These are phyloP conservation scores for Trametes villosa DNA, from an alignment of 768 basidiomycete species.

Conservation along the genomic window DNA sequence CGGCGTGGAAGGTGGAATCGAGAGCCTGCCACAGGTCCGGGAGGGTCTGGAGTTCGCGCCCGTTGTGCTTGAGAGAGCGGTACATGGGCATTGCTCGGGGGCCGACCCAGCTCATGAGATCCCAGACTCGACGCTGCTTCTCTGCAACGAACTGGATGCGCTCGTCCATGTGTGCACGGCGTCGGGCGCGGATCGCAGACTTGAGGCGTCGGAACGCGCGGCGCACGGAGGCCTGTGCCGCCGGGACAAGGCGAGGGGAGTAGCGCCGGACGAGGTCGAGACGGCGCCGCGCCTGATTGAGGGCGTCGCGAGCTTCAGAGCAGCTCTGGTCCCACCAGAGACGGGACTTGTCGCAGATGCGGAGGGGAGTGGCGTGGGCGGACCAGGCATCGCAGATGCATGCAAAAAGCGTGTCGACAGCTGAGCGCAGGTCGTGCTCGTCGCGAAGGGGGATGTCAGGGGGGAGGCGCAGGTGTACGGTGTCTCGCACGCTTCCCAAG, in stretches of 20 bases:
- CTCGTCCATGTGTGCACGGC: not conserved
- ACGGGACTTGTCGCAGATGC: not conserved
- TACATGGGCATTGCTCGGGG: constrained; percentile 16
- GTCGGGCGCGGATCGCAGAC: not conserved
- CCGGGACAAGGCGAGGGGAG: not conserved
- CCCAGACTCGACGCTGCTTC: constrained; percentile 4
- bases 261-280: not conserved
- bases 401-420: not conserved
- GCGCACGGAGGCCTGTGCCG: not conserved
- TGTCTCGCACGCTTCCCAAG: not conserved
- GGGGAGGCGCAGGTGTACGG: not conserved
- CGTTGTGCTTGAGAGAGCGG: constrained; percentile 1
- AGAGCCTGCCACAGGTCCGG: constrained; percentile 8
- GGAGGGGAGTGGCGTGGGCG: not conserved
- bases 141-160: not conserved
- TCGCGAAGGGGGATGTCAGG: not conserved
- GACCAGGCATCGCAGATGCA: not conserved
- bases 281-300: not conserved
- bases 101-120: constrained; percentile 6
- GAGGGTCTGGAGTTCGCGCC: not conserved
- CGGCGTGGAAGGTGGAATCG: constrained; percentile 13
- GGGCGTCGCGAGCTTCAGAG: not conserved
- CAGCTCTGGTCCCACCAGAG: constrained; percentile 9
- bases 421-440: not conserved
- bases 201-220: not conserved